Evolutionary conservation across 257 asterid species (phyloP).

Genomic region (Solanum stenotomum): DNA sequence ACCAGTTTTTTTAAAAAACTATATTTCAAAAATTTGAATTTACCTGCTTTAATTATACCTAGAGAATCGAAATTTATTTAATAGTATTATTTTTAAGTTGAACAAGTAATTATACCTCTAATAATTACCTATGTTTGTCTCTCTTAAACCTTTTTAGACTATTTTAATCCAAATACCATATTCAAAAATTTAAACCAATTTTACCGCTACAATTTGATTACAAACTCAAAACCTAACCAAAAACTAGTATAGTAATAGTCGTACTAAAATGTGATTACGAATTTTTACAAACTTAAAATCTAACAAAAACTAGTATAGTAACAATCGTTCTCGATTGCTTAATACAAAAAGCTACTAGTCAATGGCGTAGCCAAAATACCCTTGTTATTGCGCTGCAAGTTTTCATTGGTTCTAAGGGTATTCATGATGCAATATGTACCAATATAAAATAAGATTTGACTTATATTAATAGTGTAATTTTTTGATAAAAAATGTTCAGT

Average conservation of each 20-base stretch:
- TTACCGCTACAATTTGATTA: not conserved
- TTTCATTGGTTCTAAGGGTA: no score
- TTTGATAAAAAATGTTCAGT: rapidly evolving
- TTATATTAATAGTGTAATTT: not conserved
- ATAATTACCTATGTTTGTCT: not conserved
- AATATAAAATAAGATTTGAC: no score
- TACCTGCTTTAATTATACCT: not conserved
- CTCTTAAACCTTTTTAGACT: not conserved
- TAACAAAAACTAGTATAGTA: not conserved
- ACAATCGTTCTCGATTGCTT: not conserved
- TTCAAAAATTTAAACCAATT: not conserved
- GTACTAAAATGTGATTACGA: not conserved
- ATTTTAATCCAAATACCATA: not conserved
- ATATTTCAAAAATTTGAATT: constrained; percentile 8
- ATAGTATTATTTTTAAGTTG: not conserved
- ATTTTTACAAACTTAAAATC: not conserved
- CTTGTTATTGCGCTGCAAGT: rapidly evolving
- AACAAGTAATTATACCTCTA: not conserved
- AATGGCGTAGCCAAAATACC: no score
- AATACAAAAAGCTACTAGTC: not conserved
- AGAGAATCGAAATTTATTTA: not conserved
- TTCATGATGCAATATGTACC: not conserved
- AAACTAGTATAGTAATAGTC: not conserved
- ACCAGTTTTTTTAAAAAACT: not conserved
- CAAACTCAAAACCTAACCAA: not conserved